Evolutionary conservation across 2,329 filamentous ascomycete species (phyloP).

Genomic region (Annulohypoxylon truncatum): DNA sequence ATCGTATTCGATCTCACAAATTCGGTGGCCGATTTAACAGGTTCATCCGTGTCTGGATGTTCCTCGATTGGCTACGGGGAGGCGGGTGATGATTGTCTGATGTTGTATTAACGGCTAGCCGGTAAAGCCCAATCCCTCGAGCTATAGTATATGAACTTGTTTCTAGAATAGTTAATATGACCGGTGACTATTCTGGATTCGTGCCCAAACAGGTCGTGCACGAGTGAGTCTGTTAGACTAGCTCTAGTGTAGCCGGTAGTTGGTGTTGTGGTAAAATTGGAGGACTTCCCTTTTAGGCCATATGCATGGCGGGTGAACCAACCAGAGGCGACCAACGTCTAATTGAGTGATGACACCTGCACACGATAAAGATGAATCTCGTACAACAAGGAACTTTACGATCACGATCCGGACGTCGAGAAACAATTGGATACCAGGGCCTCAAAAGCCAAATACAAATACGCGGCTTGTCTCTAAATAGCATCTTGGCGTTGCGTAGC

Average conservation of each 20-base stretch:
- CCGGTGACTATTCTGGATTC: conserved; percentile 26
- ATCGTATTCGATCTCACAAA: conserved; percentile 19
- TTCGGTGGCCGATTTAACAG: conserved; percentile 12
- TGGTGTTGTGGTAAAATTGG: conserved; percentile 37
- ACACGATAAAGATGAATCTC: conserved; percentile 31
- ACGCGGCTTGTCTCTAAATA: conserved; percentile 16
- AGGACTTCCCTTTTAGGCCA: conserved; percentile 45
- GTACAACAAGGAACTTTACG: conserved; percentile 27
- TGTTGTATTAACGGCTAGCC: conserved; percentile 35
- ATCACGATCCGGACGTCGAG: conserved; percentile 29
- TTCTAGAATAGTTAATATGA: conserved; percentile 32
- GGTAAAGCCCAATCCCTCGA: conserved; percentile 29
- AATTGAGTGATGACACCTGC: conserved; percentile 35
- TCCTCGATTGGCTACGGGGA: conserved; percentile 34
- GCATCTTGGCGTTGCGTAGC: conserved; percentile 26
- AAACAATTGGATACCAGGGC: conserved; percentile 19
- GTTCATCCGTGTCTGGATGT: conserved; percentile 16
- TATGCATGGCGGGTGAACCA: conserved; percentile 44
- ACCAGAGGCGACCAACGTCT: conserved; percentile 40
- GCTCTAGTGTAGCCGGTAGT: conserved; percentile 30
- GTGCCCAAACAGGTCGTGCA: conserved; percentile 20
- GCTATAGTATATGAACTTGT: conserved; percentile 34
- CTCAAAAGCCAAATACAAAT: conserved; percentile 9
- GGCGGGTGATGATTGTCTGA: conserved; percentile 23
- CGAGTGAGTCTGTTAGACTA: conserved; percentile 24